These are phyloP conservation scores for Petunia axillaris DNA, from an alignment of 257 asterid genomes.

Conservation along the genomic window DNA sequence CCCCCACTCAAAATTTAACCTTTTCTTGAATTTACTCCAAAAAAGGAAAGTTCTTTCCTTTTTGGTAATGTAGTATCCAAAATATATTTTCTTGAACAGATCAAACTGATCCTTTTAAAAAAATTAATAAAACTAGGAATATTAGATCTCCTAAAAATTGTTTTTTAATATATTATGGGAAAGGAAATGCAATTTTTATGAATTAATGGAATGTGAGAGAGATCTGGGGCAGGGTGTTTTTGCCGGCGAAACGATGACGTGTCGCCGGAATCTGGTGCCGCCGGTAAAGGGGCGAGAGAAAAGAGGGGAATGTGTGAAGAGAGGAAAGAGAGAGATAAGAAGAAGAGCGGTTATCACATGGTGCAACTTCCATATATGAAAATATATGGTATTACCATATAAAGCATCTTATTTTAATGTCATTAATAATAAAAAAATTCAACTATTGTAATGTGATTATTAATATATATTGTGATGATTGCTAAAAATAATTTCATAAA, in stretches of 20 bases:
- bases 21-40: neutral
- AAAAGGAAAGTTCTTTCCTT: constrained; percentile 5
- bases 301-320: constrained; percentile 36
- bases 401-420: neutral
- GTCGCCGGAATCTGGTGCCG: constrained; percentile 41
- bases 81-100: neutral
- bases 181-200: neutral
- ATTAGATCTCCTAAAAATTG: neutral
- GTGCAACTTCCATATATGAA: constrained; percentile 19
- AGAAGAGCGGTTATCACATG: constrained; percentile 15
- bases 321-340: neutral
- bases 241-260: constrained; percentile 18
- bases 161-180: neutral
- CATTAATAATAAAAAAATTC: too few relatives aligned
- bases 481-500: too few relatives aligned
- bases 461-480: too few relatives aligned
- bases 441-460: neutral
- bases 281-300: constrained; percentile 29
- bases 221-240: constrained; percentile 12
- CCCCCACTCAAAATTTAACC: constrained; percentile 22
- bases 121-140: neutral
- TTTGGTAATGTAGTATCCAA: constrained; percentile 29
- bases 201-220: constrained; percentile 27
- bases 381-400: neutral
- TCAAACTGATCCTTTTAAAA: constrained; percentile 5